Evolutionary conservation across 2,329 filamentous ascomycete genomes (phyloP).

Genomic region (Boeremia exigua): DNA sequence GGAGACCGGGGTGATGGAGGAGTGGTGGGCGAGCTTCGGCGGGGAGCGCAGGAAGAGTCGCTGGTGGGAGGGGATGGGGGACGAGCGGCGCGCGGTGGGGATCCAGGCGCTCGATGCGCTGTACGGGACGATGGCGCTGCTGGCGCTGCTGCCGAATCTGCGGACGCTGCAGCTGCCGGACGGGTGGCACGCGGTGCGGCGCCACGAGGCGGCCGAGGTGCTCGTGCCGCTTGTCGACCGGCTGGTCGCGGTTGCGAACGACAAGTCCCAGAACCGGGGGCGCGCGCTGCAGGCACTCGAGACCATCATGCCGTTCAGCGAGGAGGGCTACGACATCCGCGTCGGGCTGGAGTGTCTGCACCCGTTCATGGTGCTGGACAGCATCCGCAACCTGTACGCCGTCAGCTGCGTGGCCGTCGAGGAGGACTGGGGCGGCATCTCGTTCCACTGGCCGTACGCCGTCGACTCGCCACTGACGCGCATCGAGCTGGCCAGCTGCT

Average conservation of each 20-base stretch:
- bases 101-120: constrained; percentile 22
- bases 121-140: constrained; percentile 33
- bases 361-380: constrained; percentile 35
- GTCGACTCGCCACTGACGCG: constrained; percentile 32
- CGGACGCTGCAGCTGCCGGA: constrained; percentile 36
- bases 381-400: constrained; percentile 38
- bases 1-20: too few relatives aligned
- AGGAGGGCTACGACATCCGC: constrained; percentile 39
- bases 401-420: constrained; percentile 42
- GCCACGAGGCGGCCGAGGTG: constrained; percentile 22
- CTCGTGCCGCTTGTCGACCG: constrained; percentile 27
- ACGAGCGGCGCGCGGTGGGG: constrained; percentile 25
- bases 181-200: constrained; percentile 35
- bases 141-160: constrained; percentile 40
- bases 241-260: constrained; percentile 27
- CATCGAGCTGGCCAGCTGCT: constrained; percentile 41
- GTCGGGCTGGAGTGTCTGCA: constrained; percentile 36
- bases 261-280: not conserved
- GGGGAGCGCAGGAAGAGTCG: constrained; percentile 7
- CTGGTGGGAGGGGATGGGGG: not conserved
- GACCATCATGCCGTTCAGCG: constrained; percentile 39
- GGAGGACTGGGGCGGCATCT: constrained; percentile 38
- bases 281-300: constrained; percentile 32
- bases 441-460: constrained; percentile 37
- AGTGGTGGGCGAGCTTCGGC: constrained; percentile 39